A percentile compares a stretch with the other conserved stretches of the same genome.
These are phyloP conservation scores for Pleurotus djamor DNA, from an alignment of 768 basidiomycete genomes.

Conservation along the genomic window DNA sequence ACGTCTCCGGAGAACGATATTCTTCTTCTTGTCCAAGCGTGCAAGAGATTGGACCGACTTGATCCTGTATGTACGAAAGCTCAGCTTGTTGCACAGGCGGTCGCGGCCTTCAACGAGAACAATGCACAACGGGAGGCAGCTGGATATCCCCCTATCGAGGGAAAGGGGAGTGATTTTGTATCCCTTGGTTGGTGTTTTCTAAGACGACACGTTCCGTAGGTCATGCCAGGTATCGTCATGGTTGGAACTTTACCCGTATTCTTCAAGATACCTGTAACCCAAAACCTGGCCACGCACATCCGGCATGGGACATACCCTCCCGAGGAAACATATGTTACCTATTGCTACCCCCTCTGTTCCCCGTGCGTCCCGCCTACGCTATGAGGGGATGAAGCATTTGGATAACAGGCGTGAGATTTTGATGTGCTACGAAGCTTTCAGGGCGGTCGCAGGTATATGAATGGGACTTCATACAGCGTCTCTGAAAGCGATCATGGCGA, in stretches of 20 bases:
- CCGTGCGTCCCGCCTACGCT: constrained; percentile 14
- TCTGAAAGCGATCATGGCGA: no score
- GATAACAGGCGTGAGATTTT: constrained; percentile 23
- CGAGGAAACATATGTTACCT: constrained; percentile 19
- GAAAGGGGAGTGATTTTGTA: background rate
- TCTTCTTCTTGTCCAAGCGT: constrained; percentile 22
- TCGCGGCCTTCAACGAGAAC: constrained; percentile 22
- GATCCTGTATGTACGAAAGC: constrained; percentile 10
- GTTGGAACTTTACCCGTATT: constrained; percentile 24
- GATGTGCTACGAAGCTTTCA: constrained; percentile 31
- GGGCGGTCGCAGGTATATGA: constrained; percentile 5
- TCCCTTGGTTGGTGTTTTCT: no score
- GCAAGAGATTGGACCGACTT: constrained; percentile 13
- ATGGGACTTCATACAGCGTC: background rate
- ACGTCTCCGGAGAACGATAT: constrained; percentile 3
- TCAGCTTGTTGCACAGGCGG: constrained; percentile 23
- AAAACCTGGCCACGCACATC: constrained; percentile 15
- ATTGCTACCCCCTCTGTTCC: constrained; percentile 18
- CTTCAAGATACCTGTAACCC: constrained; percentile 25
- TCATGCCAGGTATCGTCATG: constrained; percentile 27
- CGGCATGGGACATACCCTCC: constrained; percentile 15
- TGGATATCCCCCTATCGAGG: constrained; percentile 13
- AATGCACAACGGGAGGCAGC: constrained; percentile 15
- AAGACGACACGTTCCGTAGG: constrained; percentile 1
- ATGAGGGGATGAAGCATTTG: constrained; percentile 28